Base-by-base conservation (phyloP, 2,329 filamentous ascomycete genomes). In the Beauveria sp. region DNA sequence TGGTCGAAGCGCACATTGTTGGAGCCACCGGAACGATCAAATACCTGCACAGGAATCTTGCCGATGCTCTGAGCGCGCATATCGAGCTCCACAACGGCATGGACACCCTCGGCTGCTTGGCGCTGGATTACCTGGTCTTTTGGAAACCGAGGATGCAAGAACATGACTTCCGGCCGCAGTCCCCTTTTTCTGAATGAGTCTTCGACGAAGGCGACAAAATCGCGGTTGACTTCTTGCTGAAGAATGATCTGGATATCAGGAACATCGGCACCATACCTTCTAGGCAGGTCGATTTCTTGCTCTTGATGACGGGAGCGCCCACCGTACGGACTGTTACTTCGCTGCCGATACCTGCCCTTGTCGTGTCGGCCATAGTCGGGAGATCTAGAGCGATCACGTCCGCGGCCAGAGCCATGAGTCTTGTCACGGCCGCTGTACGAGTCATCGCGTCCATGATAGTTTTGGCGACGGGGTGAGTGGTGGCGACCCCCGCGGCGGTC, bases 161-260 rank as follows among this genome's bases (percentile, higher is more conserved):
- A 88, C 75, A 96, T 87, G 22, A 92, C 86, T 67, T 96, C 89
- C 16, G 88, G 87, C 63, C 84, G 87, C 43, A 97, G 78, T 2
- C 86, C 86, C 59, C 87, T 86, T 40, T 83, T 80, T 62, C 83
- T 80, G 71, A 97, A 96, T 0, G 86, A 83, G 40, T 83, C 82
- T 70, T 96, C 89, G 12, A 96, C 87, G 83, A 90, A 96, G 57
- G 81, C 81, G 55, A 96, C 85, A 69, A 96, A 97, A 61, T 91
- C 87, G 63, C 88, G 81, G 62, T 88, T 85, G 14, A 96, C 81
- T 66, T 92, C 86, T 65, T 93, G 87, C 50, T 93, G 79, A 5
- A 96, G 83, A 30, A 97, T 84, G 34, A 97, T 85, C 71, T 97
- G 92, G 18, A 97, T 89, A 67, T 97, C 92, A 2, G 93, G 92